Percentiles rank a stretch among this genome's conserved stretches.
phyloP scores from a whole-genome alignment of 2,329 filamentous ascomycete species.

The Colletotrichum liriopes region DNA sequence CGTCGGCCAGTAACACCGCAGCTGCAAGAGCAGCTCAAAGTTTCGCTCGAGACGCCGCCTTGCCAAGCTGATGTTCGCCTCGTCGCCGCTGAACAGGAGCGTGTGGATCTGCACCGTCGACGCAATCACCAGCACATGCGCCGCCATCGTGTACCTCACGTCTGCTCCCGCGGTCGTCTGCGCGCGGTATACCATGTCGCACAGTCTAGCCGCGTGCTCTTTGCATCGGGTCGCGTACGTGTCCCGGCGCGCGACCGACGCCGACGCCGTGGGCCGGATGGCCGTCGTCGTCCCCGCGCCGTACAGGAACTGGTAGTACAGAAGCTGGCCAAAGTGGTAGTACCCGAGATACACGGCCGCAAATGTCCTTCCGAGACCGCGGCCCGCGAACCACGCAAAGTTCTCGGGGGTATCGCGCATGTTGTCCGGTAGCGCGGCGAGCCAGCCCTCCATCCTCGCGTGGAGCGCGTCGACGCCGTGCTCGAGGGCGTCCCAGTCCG shows the following conservation, averaged over 20 bases:
- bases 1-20: constrained; percentile 59
- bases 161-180: constrained; percentile 55
- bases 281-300: constrained; percentile 43
- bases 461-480: constrained; percentile 51
- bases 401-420: constrained; percentile 58
- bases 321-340: constrained; percentile 62
- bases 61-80: constrained; percentile 53
- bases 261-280: constrained; percentile 34
- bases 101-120: constrained; percentile 64
- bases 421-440: constrained; percentile 51
- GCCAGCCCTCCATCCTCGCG: constrained; percentile 54
- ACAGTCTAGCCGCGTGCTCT: constrained; percentile 56
- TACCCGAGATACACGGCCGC: constrained; percentile 63
- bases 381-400: constrained; percentile 52
- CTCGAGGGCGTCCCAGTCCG: constrained; percentile 50
- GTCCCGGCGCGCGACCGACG: constrained; percentile 46
- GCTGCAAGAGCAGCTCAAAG: constrained; percentile 58
- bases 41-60: constrained; percentile 58
- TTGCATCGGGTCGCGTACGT: constrained; percentile 58
- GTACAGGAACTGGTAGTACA: constrained; percentile 63
- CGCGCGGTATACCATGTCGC: constrained; percentile 58
- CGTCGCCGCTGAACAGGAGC: constrained; percentile 57
- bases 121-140: constrained; percentile 62
- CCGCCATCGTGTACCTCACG: constrained; percentile 60
- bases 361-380: constrained; percentile 60